Conservation (phyloP, 2,329 filamentous ascomycete species). For the Pseudogymnoascus sp. region DNA sequence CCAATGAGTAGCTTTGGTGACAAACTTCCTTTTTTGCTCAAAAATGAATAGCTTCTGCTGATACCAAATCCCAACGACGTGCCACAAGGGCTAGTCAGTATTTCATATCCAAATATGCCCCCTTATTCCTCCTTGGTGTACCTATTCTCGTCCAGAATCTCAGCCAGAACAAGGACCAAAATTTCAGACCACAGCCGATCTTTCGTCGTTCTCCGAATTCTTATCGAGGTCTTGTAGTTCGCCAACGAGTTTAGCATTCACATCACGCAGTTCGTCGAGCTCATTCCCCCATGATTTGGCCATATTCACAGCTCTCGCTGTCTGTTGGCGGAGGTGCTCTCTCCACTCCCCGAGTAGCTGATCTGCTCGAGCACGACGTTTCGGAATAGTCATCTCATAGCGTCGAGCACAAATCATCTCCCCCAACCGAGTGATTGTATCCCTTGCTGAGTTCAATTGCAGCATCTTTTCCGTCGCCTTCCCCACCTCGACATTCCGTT, state of each 20-base stretch:
- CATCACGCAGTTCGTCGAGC: not conserved
- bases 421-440: not conserved
- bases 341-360: not conserved
- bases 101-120: not conserved
- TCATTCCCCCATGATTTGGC: not conserved
- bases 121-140: not conserved
- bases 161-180: not conserved
- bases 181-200: not conserved
- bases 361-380: not conserved
- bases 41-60: not conserved
- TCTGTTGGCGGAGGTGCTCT: not conserved
- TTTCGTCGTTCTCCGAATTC: not conserved
- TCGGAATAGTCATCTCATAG: not conserved
- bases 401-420: not conserved
- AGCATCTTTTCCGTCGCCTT: not conserved
- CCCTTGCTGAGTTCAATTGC: not conserved
- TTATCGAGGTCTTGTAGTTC: not conserved
- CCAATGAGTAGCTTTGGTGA: not conserved
- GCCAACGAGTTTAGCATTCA: not conserved
- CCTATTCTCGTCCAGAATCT: not conserved
- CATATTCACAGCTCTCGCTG: not conserved
- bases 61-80: not conserved
- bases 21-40: not conserved
- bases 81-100: not conserved
- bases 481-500: not conserved